Percentiles rank a stretch among this genome's conserved stretches.
Conservation (phyloP, 2,329 filamentous ascomycete species). For the Arthroderma sp. region DNA sequence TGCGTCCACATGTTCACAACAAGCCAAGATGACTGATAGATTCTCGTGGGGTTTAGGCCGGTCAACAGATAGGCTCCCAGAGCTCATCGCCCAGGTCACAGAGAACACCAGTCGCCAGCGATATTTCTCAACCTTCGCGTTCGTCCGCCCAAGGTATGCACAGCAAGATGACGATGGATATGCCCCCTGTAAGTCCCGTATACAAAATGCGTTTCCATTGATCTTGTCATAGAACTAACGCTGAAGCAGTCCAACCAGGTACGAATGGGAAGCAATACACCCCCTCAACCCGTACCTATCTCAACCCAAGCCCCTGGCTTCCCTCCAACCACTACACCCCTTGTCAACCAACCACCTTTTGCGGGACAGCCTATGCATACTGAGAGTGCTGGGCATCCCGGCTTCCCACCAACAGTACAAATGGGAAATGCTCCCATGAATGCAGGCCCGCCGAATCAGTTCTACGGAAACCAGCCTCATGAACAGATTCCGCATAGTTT, state of each 20-base stretch:
- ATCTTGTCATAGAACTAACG: background rate
- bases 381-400: background rate
- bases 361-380: background rate
- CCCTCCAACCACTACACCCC: background rate
- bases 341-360: background rate
- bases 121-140: background rate
- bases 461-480: constrained; percentile 1
- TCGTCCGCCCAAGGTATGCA: constrained; percentile 1
- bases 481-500: background rate
- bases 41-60: background rate
- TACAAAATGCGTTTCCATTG: background rate
- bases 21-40: too few species aligned
- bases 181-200: background rate
- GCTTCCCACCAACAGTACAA: constrained; percentile 1
- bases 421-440: constrained; percentile 5
- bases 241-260: background rate
- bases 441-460: constrained; percentile 4
- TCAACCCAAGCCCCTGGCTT: background rate
- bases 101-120: background rate
- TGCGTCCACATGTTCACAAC: background rate
- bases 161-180: background rate
- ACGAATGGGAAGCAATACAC: constrained; percentile 1
- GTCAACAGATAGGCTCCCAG: constrained; percentile 1
- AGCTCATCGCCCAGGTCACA: constrained; percentile 3
- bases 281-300: background rate